Evolutionary conservation across 148 eudicot species (phyloP).

Genomic region (Arbutus unedo): DNA sequence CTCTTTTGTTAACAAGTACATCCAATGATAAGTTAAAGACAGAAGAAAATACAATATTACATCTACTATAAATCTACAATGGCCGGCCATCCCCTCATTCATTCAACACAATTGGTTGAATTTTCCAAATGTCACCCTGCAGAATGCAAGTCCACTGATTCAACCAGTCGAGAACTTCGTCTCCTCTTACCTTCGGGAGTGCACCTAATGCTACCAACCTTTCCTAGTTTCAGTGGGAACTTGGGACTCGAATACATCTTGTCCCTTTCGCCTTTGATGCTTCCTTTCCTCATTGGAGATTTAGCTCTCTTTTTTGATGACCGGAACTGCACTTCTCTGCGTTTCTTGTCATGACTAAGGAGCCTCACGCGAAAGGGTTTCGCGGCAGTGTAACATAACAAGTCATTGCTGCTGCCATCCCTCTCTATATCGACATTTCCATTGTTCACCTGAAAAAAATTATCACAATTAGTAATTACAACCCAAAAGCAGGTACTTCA

Average conservation of each 20-base stretch:
- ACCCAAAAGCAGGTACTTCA: neutral
- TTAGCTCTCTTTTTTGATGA: slow-evolving; percentile 61
- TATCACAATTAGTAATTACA: neutral
- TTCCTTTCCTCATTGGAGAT: slow-evolving; percentile 40
- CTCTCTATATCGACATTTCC: slow-evolving; percentile 62
- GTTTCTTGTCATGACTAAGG: slow-evolving; percentile 44
- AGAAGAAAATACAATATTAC: slow-evolving; percentile 12
- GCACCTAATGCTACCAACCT: slow-evolving; percentile 36
- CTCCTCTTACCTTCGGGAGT: slow-evolving; percentile 80
- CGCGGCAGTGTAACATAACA: slow-evolving; percentile 54
- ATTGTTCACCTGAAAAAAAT: slow-evolving; percentile 62
- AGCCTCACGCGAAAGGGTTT: slow-evolving; percentile 63
- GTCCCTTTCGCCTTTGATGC: slow-evolving; percentile 32
- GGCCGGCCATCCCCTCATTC: neutral
- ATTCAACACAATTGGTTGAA: slow-evolving; percentile 14
- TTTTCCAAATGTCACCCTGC: slow-evolving; percentile 24
- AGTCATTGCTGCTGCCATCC: slow-evolving; percentile 27
- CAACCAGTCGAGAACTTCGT: slow-evolving; percentile 45
- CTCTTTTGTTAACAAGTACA: too few species aligned
- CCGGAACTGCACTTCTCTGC: slow-evolving; percentile 38
- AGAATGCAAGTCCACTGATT: slow-evolving; percentile 40
- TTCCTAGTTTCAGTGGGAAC: slow-evolving; percentile 34
- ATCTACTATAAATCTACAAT: slow-evolving; percentile 14
- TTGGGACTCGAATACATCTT: slow-evolving; percentile 34
- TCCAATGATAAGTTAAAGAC: slow-evolving; percentile 13